These are phyloP conservation scores for Sporothrix humicola DNA, from an alignment of 2,329 filamentous ascomycete genomes.

Conservation along the genomic window DNA sequence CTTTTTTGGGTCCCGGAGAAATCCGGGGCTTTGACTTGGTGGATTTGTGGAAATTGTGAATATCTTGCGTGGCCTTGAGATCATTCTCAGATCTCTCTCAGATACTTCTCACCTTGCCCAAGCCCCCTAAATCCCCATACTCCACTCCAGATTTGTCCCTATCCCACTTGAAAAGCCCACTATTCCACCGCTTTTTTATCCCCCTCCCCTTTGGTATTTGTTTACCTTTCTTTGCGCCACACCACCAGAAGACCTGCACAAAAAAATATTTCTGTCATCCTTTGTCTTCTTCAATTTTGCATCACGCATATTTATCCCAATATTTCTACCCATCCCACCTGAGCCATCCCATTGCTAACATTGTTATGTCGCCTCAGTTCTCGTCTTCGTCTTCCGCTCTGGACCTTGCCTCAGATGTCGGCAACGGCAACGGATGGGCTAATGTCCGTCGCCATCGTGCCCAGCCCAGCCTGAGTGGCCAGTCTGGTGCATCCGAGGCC, in stretches of 20 bases:
- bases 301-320: not conserved
- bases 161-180: slow-evolving; percentile 13
- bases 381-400: slow-evolving; percentile 81
- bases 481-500: slow-evolving; percentile 51
- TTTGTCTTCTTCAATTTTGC: not conserved
- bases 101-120: not conserved
- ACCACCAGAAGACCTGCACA: not conserved
- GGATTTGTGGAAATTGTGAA: not conserved
- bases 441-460: slow-evolving; percentile 72
- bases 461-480: slow-evolving; percentile 61
- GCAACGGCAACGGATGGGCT: slow-evolving; percentile 60
- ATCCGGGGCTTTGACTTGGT: not conserved
- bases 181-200: slow-evolving; percentile 19
- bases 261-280: not conserved
- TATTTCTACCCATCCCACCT: slow-evolving; percentile 1
- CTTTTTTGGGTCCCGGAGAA: not conserved
- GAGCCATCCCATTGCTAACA: not conserved
- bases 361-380: slow-evolving; percentile 55
- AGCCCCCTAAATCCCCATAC: not conserved
- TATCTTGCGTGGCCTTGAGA: not conserved
- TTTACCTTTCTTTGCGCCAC: not conserved
- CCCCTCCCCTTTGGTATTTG: not conserved
- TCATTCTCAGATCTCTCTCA: not conserved
- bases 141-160: not conserved
- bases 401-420: slow-evolving; percentile 71